Evolutionary conservation across 2,329 filamentous ascomycete species (phyloP).

Genomic region (Alternaria angustiovoidea): DNA sequence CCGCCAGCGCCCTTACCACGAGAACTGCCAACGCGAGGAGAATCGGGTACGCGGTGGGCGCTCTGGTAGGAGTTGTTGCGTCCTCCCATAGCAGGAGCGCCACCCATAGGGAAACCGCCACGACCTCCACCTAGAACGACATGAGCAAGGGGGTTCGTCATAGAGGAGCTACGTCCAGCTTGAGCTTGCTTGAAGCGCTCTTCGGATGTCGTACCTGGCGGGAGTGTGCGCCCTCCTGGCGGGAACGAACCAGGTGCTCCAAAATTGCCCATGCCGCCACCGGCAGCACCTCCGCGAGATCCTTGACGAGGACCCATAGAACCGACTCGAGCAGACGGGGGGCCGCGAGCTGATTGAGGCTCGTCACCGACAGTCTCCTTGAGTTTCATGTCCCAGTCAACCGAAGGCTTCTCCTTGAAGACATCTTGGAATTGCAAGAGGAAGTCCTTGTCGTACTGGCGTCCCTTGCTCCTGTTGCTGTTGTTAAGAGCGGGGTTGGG

Average conservation of each 20-base stretch:
- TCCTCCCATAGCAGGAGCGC: slow-evolving; percentile 67
- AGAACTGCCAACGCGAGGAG: slow-evolving; percentile 73
- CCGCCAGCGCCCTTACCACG: slow-evolving; percentile 59
- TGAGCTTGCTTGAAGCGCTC: slow-evolving; percentile 67
- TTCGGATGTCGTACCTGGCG: slow-evolving; percentile 78
- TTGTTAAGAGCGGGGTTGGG: slow-evolving; percentile 94
- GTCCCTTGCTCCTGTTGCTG: slow-evolving; percentile 79
- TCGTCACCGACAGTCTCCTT: slow-evolving; percentile 85
- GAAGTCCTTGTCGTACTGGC: slow-evolving; percentile 96
- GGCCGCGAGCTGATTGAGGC: slow-evolving; percentile 68
- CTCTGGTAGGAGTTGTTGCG: slow-evolving; percentile 68
- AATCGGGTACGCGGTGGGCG: slow-evolving; percentile 70
- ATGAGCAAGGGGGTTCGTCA: slow-evolving; percentile 64
- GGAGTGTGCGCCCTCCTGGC: slow-evolving; percentile 64
- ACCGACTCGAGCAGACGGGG: slow-evolving; percentile 66
- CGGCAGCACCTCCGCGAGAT: slow-evolving; percentile 51
- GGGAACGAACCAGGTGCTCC: slow-evolving; percentile 49
- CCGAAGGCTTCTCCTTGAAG: slow-evolving; percentile 94
- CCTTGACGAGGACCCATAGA: slow-evolving; percentile 58
- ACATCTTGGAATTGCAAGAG: slow-evolving; percentile 94
- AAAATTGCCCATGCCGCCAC: slow-evolving; percentile 74
- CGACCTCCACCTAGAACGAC: slow-evolving; percentile 63
- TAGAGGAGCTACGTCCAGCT: slow-evolving; percentile 35
- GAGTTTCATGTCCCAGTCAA: slow-evolving; percentile 91
- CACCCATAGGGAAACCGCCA: slow-evolving; percentile 64